These are phyloP conservation scores for Paramyrothecium sp. DNA, from an alignment of 2,329 filamentous ascomycete species.

Conservation along the genomic window DNA sequence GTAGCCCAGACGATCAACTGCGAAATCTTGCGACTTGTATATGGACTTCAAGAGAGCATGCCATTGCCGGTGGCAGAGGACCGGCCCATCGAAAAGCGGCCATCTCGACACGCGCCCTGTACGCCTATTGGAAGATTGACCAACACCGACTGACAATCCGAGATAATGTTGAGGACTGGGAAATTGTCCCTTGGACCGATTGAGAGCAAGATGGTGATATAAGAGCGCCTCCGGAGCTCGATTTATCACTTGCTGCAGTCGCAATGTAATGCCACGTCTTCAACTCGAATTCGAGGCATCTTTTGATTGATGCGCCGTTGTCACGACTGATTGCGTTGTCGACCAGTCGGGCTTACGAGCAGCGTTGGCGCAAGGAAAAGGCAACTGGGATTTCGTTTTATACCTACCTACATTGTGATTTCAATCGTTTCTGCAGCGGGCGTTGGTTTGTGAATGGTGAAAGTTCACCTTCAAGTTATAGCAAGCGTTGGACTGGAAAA, in stretches of 20 bases:
- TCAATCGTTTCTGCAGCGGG: too few relatives aligned
- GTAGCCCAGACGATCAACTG: constrained; percentile 64
- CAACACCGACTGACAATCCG: constrained; percentile 67
- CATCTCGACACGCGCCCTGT: constrained; percentile 62
- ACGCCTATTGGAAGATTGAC: constrained; percentile 68
- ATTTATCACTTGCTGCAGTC: too few relatives aligned
- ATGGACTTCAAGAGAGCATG: constrained; percentile 61
- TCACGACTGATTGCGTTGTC: too few relatives aligned
- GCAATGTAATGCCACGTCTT: not conserved
- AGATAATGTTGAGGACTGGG: constrained; percentile 64
- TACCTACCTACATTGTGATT: too few relatives aligned
- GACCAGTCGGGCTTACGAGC: too few relatives aligned
- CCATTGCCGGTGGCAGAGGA: constrained; percentile 56
- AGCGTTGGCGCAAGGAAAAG: too few relatives aligned
- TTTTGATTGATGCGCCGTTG: too few relatives aligned
- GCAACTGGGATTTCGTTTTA: too few relatives aligned
- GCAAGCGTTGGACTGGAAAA: too few relatives aligned
- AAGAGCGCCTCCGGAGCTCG: not conserved
- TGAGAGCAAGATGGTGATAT: constrained; percentile 4
- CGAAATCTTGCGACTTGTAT: constrained; percentile 81
- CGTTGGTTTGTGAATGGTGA: too few relatives aligned
- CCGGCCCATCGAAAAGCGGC: constrained; percentile 64
- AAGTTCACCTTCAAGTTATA: too few relatives aligned
- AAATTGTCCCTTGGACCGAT: constrained; percentile 55
- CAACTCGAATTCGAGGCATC: too few relatives aligned